These are phyloP conservation scores for Furculomyces boomerangus DNA, from an alignment of 371 early-diverging fungal genomes.

Conservation along the genomic window DNA sequence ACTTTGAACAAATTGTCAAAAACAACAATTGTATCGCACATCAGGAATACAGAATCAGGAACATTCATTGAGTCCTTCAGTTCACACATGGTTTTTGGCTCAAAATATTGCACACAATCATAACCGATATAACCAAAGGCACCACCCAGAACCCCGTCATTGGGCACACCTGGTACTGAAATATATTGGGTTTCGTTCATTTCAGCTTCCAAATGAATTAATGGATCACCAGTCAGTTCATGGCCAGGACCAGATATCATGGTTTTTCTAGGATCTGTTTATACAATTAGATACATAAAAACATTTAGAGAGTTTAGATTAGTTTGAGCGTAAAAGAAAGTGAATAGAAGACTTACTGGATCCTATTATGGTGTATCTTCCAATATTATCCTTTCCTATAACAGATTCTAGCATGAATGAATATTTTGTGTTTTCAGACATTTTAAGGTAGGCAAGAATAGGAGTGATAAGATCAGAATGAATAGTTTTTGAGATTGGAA, in stretches of 20 bases:
- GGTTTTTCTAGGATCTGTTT: conserved; percentile 67
- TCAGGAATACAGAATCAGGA: conserved; percentile 82
- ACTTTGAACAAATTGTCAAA: conserved; percentile 86
- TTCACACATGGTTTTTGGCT: conserved; percentile 61
- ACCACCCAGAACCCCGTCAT: conserved; percentile 39
- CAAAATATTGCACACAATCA: conserved; percentile 92
- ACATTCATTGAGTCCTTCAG: conserved; percentile 69
- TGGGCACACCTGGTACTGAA: conserved; percentile 35
- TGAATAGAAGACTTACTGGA: conserved; percentile 34
- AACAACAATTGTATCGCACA: conserved; percentile 82
- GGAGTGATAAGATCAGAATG: conserved; percentile 87
- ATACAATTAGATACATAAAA: not conserved
- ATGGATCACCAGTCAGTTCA: conserved; percentile 67
- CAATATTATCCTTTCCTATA: conserved; percentile 80
- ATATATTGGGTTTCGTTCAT: conserved; percentile 55
- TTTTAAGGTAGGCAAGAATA: conserved; percentile 84
- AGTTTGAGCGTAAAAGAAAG: not conserved
- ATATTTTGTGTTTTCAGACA: conserved; percentile 54
- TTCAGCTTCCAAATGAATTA: conserved; percentile 64
- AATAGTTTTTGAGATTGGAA: conserved; percentile 75
- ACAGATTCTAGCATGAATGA: conserved; percentile 93
- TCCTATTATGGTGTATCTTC: conserved; percentile 89
- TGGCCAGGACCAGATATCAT: conserved; percentile 50
- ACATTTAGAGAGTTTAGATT: not conserved
- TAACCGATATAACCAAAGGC: conserved; percentile 92